phyloP scores from a whole-genome alignment of 352 stramenopile genomes.

The Globisporangium mamillatum region DNA sequence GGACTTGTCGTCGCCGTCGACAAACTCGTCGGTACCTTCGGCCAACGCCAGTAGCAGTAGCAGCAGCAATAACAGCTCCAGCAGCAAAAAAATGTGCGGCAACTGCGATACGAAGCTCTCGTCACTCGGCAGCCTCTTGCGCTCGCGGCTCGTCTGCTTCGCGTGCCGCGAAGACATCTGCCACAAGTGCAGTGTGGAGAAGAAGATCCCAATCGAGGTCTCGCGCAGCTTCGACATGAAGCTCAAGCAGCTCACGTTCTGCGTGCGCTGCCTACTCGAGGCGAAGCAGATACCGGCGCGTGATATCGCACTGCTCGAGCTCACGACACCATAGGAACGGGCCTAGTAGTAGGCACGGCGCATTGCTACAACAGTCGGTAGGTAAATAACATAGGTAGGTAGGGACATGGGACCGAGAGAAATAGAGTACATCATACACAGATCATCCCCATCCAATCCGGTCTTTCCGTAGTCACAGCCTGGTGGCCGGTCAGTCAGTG shows the following conservation, averaged over 20 bases:
- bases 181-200: slow-evolving; percentile 17
- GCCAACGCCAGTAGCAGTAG: background rate
- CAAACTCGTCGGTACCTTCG: slow-evolving; percentile 20
- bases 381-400: no score
- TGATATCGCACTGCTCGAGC: background rate
- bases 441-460: background rate
- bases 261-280: slow-evolving; percentile 12
- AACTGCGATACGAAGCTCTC: slow-evolving; percentile 1
- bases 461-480: background rate
- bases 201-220: slow-evolving; percentile 12
- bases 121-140: background rate
- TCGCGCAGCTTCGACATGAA: slow-evolving; percentile 1
- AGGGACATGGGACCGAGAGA: background rate
- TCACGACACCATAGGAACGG: background rate
- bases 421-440: background rate
- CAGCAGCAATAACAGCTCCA: background rate
- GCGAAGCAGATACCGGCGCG: slow-evolving; percentile 13
- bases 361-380: background rate
- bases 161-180: slow-evolving; percentile 10
- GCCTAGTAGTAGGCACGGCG: no score
- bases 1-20: background rate
- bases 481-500: no score
- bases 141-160: background rate
- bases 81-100: background rate
- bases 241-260: slow-evolving; percentile 13